These are phyloP conservation scores for Diutina neorugosa DNA, from an alignment of 1,139 yeast genomes.

Conservation along the genomic window DNA sequence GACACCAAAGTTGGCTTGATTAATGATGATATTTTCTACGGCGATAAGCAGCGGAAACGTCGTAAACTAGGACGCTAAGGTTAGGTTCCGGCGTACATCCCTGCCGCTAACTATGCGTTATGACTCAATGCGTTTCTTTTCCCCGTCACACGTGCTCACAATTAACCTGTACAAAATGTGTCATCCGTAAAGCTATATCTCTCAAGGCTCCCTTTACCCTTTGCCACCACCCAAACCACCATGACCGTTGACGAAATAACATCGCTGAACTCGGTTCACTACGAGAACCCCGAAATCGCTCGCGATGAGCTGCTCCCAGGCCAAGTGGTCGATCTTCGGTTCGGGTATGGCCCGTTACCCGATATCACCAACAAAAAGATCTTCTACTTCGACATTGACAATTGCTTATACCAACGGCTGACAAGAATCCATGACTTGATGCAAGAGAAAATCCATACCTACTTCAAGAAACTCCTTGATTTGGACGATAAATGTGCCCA, in stretches of 20 bases:
- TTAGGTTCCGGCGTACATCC: neutral
- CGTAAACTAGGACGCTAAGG: neutral
- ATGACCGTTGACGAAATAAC: neutral
- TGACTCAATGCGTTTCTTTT: neutral
- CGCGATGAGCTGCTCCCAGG: constrained; percentile 14
- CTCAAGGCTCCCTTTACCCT: neutral
- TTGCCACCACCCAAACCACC: neutral
- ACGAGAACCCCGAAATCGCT: constrained; percentile 1
- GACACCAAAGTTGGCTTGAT: constrained; percentile 8
- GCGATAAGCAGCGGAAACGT: neutral
- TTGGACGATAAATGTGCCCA: constrained; percentile 70
- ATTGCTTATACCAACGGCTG: constrained; percentile 69
- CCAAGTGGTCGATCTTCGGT: constrained; percentile 25
- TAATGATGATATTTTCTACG: constrained; percentile 10
- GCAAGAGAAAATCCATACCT: constrained; percentile 76
- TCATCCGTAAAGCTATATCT: neutral
- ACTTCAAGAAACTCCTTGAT: constrained; percentile 53
- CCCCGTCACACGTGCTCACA: neutral
- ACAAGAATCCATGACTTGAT: constrained; percentile 73
- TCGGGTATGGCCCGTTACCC: constrained; percentile 37
- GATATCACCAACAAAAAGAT: constrained; percentile 30
- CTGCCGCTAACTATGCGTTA: neutral
- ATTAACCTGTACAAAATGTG: neutral
- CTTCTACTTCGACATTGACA: constrained; percentile 87
- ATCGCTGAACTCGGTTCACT: neutral